phyloP scores from a whole-genome alignment of 305 asterid genomes.

The Euphrasia arctica region DNA sequence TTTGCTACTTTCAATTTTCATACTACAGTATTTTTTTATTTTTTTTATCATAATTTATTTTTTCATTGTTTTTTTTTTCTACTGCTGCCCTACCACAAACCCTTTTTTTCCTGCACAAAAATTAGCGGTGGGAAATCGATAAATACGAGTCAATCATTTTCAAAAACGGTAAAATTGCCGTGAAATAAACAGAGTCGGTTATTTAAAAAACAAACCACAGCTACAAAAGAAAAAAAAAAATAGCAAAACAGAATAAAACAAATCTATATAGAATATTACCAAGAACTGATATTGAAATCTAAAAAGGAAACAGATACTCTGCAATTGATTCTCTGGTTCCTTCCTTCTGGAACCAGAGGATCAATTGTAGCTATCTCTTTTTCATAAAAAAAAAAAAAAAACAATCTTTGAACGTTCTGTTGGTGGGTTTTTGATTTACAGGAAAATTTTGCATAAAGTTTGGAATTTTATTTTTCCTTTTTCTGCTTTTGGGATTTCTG shows the following conservation, averaged over 20 bases:
- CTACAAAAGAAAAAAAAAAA: background rate
- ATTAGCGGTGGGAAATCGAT: background rate
- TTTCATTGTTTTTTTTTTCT: too few species aligned
- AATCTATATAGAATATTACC: background rate
- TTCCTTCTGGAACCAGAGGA: slow-evolving; percentile 64
- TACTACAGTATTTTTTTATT: too few species aligned
- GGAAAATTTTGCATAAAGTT: slow-evolving; percentile 21
- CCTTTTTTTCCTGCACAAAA: background rate
- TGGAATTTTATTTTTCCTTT: slow-evolving; percentile 29
- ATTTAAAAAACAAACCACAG: too few species aligned
- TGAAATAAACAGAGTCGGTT: too few species aligned
- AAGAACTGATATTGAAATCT: slow-evolving; percentile 12
- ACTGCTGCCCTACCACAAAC: too few species aligned
- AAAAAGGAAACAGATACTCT: slow-evolving; percentile 27
- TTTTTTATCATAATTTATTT: too few species aligned
- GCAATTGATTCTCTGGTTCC: slow-evolving; percentile 81
- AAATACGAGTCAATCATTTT: background rate
- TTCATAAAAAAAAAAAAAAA: background rate
- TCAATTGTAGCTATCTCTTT: slow-evolving; percentile 31
- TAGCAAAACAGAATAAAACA: background rate
- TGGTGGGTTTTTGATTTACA: slow-evolving; percentile 31
- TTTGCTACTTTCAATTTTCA: too few species aligned
- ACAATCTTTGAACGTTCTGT: slow-evolving; percentile 19
- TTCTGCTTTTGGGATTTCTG: slow-evolving; percentile 6
- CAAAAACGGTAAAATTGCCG: background rate